These are phyloP conservation scores for Taxillus chinensis DNA, from an alignment of 164 flowering plant species.

Conservation along the genomic window DNA sequence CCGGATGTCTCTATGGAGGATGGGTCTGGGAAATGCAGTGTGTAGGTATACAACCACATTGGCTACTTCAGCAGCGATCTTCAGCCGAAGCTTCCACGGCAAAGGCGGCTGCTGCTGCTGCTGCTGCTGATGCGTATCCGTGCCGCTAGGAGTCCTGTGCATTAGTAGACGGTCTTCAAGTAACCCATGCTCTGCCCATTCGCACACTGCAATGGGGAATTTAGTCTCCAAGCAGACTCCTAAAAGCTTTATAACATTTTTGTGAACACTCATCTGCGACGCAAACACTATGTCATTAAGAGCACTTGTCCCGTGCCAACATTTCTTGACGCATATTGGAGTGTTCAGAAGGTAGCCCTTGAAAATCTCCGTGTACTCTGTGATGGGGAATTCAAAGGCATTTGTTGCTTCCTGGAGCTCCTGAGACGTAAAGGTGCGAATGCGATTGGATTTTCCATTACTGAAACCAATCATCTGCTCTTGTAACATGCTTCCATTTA, in stretches of 20 bases:
- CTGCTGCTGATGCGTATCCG: neutral
- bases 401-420: slow-evolving; percentile 1
- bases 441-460: neutral
- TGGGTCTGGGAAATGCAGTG: neutral
- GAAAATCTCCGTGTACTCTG: no score
- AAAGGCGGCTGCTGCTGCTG: neutral
- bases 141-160: neutral
- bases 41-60: neutral
- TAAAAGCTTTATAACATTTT: neutral
- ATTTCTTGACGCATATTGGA: neutral
- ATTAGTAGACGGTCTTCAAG: neutral
- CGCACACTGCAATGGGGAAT: neutral
- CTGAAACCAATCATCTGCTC: neutral
- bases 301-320: neutral
- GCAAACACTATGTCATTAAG: neutral
- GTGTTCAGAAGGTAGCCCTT: neutral
- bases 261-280: neutral
- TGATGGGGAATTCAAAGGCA: no score
- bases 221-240: neutral
- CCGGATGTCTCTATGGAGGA: neutral
- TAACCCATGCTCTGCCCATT: neutral
- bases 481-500: neutral
- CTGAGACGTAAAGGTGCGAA: neutral
- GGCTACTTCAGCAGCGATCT: neutral
- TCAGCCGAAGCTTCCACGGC: neutral